Evolutionary conservation across 495 filamentous ascomycete species (phyloP).

Genomic region (Penicillium cosmopolitanum): DNA sequence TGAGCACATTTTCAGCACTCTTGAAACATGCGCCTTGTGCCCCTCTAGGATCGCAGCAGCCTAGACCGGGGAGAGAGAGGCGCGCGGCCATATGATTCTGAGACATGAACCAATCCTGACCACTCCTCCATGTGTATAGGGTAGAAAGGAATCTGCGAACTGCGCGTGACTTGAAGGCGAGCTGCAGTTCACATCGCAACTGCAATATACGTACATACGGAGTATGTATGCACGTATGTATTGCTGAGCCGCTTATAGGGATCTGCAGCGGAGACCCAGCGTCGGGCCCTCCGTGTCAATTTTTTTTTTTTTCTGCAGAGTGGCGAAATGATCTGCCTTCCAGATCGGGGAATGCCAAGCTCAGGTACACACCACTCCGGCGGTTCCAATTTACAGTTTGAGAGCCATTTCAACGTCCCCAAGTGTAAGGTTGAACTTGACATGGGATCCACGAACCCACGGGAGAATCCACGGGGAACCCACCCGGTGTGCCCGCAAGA

Average conservation of each 20-base stretch:
- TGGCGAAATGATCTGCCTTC: slow-evolving; percentile 4
- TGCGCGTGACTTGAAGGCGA: background rate
- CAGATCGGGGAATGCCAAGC: slow-evolving; percentile 6
- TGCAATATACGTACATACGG: background rate
- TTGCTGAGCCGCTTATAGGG: slow-evolving; percentile 2
- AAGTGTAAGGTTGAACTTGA: slow-evolving; percentile 4
- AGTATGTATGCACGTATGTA: background rate
- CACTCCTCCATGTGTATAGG: background rate
- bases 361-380: slow-evolving; percentile 4
- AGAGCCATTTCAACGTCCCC: slow-evolving; percentile 5
- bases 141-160: background rate
- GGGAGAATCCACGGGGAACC: background rate
- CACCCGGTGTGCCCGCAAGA: slow-evolving; percentile 14
- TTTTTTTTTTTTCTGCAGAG: background rate
- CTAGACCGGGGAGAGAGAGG: background rate
- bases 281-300: background rate
- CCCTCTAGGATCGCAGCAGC: background rate
- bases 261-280: slow-evolving; percentile 5
- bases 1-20: background rate
- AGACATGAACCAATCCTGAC: slow-evolving; percentile 2
- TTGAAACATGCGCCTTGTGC: background rate
- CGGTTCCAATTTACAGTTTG: slow-evolving; percentile 2
- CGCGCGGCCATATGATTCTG: background rate
- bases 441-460: slow-evolving; percentile 8
- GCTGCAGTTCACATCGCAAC: background rate